Evolutionary conservation across 495 filamentous ascomycete species (phyloP).

Genomic region (Aspergillus taichungensis): DNA sequence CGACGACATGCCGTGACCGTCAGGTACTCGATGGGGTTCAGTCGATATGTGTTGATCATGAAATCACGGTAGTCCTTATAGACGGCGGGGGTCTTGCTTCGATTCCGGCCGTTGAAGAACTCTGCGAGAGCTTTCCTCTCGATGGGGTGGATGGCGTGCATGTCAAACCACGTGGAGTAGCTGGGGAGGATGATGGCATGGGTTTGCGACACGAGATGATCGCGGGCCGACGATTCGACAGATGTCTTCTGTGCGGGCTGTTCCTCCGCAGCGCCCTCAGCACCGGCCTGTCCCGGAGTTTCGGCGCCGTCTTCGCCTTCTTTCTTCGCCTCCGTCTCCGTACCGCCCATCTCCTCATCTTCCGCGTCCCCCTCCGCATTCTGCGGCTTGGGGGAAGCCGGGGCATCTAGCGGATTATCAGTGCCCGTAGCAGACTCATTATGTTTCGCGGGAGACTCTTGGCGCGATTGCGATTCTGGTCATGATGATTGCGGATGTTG

Average conservation of each 20-base stretch:
- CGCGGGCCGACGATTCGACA: conserved; percentile 73
- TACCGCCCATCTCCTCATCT: conserved; percentile 83
- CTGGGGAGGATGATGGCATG: conserved; percentile 92
- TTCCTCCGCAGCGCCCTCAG: conserved; percentile 37
- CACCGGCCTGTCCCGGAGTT: conserved; percentile 24
- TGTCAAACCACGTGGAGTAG: conserved; percentile 97
- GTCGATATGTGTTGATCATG: conserved; percentile 97
- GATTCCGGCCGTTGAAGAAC: conserved; percentile 96
- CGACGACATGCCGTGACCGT: conserved; percentile 96
- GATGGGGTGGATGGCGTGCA: conserved; percentile 79
- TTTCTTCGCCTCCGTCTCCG: conserved; percentile 50
- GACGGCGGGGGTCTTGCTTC: conserved; percentile 93
- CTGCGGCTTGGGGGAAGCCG: conserved; percentile 63
- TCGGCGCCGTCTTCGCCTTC: conserved; percentile 44
- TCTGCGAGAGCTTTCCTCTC: conserved; percentile 90
- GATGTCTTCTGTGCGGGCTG: conserved; percentile 61
- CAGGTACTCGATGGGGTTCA: conserved; percentile 92
- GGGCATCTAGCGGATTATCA: conserved; percentile 81
- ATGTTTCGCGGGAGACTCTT: conserved; percentile 21
- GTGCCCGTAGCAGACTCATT: conserved; percentile 30
- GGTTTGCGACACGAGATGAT: conserved; percentile 85
- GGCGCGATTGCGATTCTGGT: conserved; percentile 26
- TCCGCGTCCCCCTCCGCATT: conserved; percentile 52
- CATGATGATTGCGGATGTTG: conserved; percentile 14
- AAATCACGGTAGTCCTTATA: conserved; percentile 99